Percentiles rank a stretch among this genome's conserved stretches.
These are phyloP conservation scores for Scutellaria baicalensis DNA, from an alignment of 257 asterid genomes.

Conservation along the genomic window DNA sequence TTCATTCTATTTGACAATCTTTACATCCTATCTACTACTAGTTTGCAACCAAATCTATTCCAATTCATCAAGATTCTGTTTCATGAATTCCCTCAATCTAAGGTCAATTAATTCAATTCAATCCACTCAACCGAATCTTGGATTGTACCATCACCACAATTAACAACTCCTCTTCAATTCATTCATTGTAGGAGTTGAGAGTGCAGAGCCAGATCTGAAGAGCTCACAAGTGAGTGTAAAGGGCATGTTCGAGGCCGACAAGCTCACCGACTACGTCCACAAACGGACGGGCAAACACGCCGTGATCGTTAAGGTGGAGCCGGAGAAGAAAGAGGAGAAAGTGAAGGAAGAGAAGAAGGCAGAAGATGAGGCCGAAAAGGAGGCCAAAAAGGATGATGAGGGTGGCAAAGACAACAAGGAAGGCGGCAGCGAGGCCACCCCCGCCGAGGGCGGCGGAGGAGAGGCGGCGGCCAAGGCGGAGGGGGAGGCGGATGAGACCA, in stretches of 20 bases:
- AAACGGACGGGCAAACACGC: conserved; percentile 74
- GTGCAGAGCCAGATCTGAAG: conserved; percentile 74
- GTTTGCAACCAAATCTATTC: conserved; percentile 19
- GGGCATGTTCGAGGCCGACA: conserved; percentile 56
- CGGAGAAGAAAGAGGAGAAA: conserved; percentile 43
- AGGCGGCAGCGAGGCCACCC: conserved; percentile 36
- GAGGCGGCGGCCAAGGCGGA: conserved; percentile 13
- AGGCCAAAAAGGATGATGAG: conserved; percentile 23
- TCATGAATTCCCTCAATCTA: conserved; percentile 29
- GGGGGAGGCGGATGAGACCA: conserved; percentile 24
- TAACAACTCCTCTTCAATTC: too few species aligned
- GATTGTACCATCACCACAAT: too few species aligned
- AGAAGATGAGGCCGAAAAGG: conserved; percentile 24
- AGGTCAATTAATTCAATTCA: conserved; percentile 15
- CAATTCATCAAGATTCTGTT: conserved; percentile 20
- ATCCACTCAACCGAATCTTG: neutral
- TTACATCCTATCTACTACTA: neutral
- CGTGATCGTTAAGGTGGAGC: conserved; percentile 46
- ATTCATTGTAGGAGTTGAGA: conserved; percentile 57
- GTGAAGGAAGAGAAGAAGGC: conserved; percentile 52
- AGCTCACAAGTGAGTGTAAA: conserved; percentile 67
- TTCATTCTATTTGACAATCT: conserved; percentile 1
- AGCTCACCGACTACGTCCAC: conserved; percentile 48
- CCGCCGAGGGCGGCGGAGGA: neutral
- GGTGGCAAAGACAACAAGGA: conserved; percentile 22